Conservation (phyloP, 1,139 yeast genomes). For the Scheffersomyces titani region DNA sequence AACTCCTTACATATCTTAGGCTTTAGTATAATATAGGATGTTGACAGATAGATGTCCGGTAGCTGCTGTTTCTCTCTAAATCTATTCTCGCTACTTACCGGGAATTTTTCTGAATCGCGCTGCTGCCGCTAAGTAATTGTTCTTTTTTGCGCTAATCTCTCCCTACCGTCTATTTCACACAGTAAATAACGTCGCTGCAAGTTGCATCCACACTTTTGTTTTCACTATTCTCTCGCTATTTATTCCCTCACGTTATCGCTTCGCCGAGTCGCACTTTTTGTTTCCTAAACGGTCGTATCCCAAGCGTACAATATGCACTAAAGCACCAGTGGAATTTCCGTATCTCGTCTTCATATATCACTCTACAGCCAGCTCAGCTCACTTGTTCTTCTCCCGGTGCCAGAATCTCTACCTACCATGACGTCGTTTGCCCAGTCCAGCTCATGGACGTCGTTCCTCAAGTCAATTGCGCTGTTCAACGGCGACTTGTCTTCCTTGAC, state of each 20-base stretch:
- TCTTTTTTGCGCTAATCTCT: background rate
- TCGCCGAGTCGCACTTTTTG: background rate
- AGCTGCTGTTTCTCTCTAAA: too few species aligned
- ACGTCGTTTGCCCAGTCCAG: conserved; percentile 42
- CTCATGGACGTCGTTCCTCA: conserved; percentile 84
- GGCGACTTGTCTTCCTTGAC: conserved; percentile 93
- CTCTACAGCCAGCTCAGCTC: background rate
- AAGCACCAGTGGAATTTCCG: background rate
- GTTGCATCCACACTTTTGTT: background rate
- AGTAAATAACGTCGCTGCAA: background rate
- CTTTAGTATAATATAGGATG: too few species aligned
- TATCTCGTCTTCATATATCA: background rate
- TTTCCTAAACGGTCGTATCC: background rate
- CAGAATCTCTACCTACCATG: conserved; percentile 21
- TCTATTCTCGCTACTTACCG: background rate
- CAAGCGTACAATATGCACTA: background rate
- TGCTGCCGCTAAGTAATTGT: too few species aligned
- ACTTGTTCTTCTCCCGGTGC: background rate
- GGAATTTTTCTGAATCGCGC: too few species aligned
- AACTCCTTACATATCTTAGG: too few species aligned
- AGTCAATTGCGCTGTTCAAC: conserved; percentile 88
- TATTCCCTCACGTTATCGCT: background rate
- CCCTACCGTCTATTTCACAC: background rate
- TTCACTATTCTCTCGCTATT: background rate
- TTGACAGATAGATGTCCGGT: too few species aligned